These are phyloP conservation scores for Daldinia eschscholtzii DNA, from an alignment of 2,329 filamentous ascomycete species.

Conservation along the genomic window DNA sequence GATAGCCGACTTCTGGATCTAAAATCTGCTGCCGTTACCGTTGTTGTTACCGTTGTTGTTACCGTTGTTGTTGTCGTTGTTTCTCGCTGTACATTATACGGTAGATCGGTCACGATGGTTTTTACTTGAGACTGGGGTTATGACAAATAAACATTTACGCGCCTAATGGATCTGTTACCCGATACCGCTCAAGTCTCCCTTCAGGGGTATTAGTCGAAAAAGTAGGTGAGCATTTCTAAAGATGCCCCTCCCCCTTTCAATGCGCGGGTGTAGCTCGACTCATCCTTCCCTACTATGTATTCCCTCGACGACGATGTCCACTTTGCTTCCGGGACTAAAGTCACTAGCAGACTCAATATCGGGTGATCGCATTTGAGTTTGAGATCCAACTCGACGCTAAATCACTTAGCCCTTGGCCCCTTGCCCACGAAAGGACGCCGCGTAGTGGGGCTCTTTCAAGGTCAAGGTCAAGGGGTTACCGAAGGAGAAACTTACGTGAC, in stretches of 20 bases:
- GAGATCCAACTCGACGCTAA: slow-evolving; percentile 22
- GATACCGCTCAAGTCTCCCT: slow-evolving; percentile 1
- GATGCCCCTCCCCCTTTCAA: background rate
- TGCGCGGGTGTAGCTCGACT: background rate
- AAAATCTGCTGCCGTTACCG: background rate
- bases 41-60: too few relatives aligned
- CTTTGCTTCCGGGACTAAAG: slow-evolving; percentile 21
- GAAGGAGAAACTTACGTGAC: background rate
- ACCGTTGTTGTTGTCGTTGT: background rate
- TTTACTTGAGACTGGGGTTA: background rate
- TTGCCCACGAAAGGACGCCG: background rate
- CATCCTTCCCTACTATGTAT: background rate
- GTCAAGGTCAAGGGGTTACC: slow-evolving; percentile 2
- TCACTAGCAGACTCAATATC: slow-evolving; percentile 27
- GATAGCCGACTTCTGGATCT: slow-evolving; percentile 10
- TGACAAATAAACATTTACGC: background rate
- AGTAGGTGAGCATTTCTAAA: slow-evolving; percentile 6
- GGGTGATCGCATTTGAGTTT: slow-evolving; percentile 28
- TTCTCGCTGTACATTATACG: background rate
- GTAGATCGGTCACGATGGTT: background rate
- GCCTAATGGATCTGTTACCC: background rate
- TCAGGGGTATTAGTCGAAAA: slow-evolving; percentile 5
- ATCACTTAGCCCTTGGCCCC: background rate
- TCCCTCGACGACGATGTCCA: slow-evolving; percentile 12
- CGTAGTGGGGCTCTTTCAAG: slow-evolving; percentile 3